A percentile compares a stretch with the other conserved stretches of the same genome.
These are phyloP conservation scores for Rhodotorula sphaerocarpa DNA, from an alignment of 768 basidiomycete species.

Conservation along the genomic window DNA sequence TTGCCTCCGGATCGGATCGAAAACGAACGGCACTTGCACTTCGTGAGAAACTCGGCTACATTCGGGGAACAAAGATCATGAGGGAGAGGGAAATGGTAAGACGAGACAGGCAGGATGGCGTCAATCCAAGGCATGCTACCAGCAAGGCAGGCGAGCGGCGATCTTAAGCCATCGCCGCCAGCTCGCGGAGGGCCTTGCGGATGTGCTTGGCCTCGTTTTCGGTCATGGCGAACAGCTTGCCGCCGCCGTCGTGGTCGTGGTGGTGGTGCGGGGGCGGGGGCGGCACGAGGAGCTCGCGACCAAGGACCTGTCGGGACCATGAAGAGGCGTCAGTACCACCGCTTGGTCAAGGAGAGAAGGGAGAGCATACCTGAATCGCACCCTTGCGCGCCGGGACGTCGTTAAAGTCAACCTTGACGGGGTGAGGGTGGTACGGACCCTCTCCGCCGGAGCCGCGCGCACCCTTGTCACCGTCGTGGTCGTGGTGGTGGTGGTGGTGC, in stretches of 20 bases:
- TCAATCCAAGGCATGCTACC: too few species aligned
- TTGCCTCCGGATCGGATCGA: too few species aligned
- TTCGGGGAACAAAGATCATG: too few species aligned
- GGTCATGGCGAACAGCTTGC: neutral
- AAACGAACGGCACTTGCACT: too few species aligned
- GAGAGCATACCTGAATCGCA: conserved; percentile 42
- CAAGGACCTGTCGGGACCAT: conserved; percentile 14
- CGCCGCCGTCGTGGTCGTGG: neutral
- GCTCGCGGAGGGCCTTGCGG: conserved; percentile 1
- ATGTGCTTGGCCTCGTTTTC: conserved; percentile 13
- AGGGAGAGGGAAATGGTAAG: too few species aligned
- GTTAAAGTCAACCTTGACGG: conserved; percentile 42
- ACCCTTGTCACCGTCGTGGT: conserved; percentile 4
- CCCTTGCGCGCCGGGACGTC: conserved; percentile 45
- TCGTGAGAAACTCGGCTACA: too few species aligned
- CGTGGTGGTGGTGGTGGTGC: neutral
- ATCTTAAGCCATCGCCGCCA: too few species aligned
- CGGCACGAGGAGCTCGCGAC: conserved; percentile 21
- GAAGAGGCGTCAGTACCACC: neutral
- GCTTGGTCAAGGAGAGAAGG: neutral
- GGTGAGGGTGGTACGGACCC: conserved; percentile 30
- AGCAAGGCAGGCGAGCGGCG: too few species aligned
- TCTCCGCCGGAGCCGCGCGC: neutral
- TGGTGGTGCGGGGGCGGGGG: conserved; percentile 34
- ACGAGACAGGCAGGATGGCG: too few species aligned